Base-by-base conservation (phyloP, 169 alveolate genomes). In the Plasmodium coatneyi region DNA sequence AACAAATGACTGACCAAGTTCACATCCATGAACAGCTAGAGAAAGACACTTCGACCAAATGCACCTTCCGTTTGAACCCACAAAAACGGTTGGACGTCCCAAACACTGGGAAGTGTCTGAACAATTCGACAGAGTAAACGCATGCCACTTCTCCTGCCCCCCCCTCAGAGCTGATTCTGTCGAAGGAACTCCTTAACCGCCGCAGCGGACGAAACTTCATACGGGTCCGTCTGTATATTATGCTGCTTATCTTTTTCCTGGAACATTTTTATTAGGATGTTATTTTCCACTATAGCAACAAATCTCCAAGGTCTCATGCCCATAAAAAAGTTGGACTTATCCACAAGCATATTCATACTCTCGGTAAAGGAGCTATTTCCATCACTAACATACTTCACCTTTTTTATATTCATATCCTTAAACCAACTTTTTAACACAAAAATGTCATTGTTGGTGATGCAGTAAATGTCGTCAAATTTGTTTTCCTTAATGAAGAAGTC, bases 281-380 rank as follows among this genome's bases (percentile, higher is more conserved):
- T 95, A 84, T 95, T 83, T 49, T 93, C 92, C 41, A 95, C 91
- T 78, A 95, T 95, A 66, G 92, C 93, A 54, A 95, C 93, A 36
- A 72, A 95, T 41, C 97, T 76, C 97, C 97, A 95, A 30, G 97
- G 95, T 36, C 97, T 82, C 91, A 78, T 78, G n/a, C 97, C 97
- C 91, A 95, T 92, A 74, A 95, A 95, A 70, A 92, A 93, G 54
- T 95, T 94, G 54, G 93, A 92, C 79, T 94, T 93, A 66, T 92
- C 95, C 46, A 93, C 96, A 25, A 94, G 92, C 97, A 94, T 93
- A 87, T 95, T 95, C 96, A 95, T 92, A 78, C 93, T 86, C 19
- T 89, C 92, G 41, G 97, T 92, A 82, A 95, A 95, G 56, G 86
- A 52, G 22, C 95, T 95, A 71, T 82, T 92, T 3, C 97, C 97